Evolutionary conservation across 768 basidiomycete species (phyloP), one percentile per base, ranked within the genome.

Genomic region (Suillus discolor): DNA sequence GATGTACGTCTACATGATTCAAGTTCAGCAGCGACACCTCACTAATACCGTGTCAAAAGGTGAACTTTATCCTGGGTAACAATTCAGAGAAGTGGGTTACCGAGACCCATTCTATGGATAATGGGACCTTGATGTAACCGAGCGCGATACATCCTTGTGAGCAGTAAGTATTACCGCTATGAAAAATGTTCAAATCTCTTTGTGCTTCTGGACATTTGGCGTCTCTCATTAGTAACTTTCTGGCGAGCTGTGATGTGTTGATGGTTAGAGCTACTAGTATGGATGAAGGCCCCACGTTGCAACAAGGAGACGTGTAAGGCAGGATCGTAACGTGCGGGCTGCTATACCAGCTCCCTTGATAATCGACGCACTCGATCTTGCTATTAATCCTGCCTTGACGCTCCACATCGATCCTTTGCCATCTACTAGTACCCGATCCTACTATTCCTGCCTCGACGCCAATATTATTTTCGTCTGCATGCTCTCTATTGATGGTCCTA

Each of bases 171-270:
- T 51, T 51, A 5, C 11, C 38, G 8, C 28, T 16, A 44, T n/a
- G 38, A 28, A 42, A 34, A 18, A 62, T 25, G 36, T 2, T 25
- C 9, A 39, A 18, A 63, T 20, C n/a, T 11, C 6, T 70, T 89
- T 88, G 88, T 85, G 82, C 65, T 86, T 88, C 73, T 89, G 87
- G 86, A 72, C 74, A 1, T 78, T 82, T 64, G 72, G 78, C 1
- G 74, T 85, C 12, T 66, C 77, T 1, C 59, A 82, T 15, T 28
- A 28, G 25, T 28, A 54, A 64, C 23, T 63, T 69, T 28, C 71
- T 89, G n/a, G 69, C 67, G 49, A 67, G 72, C 2, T 76, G 79
- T 23, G 59, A 73, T 1, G 78, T 78, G 1, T 74, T 89, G n/a
- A 74, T 79, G 63, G 84, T 89, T 2, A 79, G 86, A 39, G 83